These are phyloP conservation scores for Metschnikowia anglica DNA, from an alignment of 805 yeast species.

Conservation along the genomic window DNA sequence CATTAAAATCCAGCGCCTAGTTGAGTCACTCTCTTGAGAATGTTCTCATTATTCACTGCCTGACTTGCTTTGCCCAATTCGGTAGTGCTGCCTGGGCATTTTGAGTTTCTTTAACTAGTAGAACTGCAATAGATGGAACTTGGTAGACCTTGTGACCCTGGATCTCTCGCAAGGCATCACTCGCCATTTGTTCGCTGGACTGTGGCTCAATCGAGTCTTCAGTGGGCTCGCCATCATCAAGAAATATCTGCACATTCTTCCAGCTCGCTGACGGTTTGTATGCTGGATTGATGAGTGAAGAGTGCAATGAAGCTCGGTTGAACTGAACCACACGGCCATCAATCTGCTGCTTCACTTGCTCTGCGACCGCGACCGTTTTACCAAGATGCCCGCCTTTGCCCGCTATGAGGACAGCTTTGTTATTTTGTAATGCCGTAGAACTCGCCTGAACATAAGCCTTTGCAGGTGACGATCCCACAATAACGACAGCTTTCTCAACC, in stretches of 20 bases:
- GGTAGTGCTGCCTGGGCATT: neutral
- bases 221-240: slow-evolving; percentile 6
- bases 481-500: slow-evolving; percentile 15
- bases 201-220: neutral
- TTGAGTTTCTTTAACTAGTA: slow-evolving; percentile 13
- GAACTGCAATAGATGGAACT: slow-evolving; percentile 22
- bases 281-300: slow-evolving; percentile 21
- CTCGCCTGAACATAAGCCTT: slow-evolving; percentile 18
- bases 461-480: slow-evolving; percentile 21
- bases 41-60: neutral
- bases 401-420: slow-evolving; percentile 17
- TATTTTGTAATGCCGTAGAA: slow-evolving; percentile 10
- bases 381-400: slow-evolving; percentile 22
- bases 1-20: too few relatives aligned
- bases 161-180: slow-evolving; percentile 16
- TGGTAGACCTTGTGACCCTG: slow-evolving; percentile 24
- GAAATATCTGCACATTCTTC: slow-evolving; percentile 16
- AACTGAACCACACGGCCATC: slow-evolving; percentile 17
- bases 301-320: slow-evolving; percentile 19
- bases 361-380: slow-evolving; percentile 24
- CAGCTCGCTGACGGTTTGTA: slow-evolving; percentile 15
- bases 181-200: slow-evolving; percentile 4
- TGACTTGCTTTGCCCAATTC: slow-evolving; percentile 21
- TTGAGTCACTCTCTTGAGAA: neutral
- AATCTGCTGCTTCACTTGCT: slow-evolving; percentile 20